A percentile compares a stretch with the other conserved stretches of the same genome.
Evolutionary conservation across 345 rosid genomes (phyloP).

Genomic region (Limnanthes douglasii): DNA sequence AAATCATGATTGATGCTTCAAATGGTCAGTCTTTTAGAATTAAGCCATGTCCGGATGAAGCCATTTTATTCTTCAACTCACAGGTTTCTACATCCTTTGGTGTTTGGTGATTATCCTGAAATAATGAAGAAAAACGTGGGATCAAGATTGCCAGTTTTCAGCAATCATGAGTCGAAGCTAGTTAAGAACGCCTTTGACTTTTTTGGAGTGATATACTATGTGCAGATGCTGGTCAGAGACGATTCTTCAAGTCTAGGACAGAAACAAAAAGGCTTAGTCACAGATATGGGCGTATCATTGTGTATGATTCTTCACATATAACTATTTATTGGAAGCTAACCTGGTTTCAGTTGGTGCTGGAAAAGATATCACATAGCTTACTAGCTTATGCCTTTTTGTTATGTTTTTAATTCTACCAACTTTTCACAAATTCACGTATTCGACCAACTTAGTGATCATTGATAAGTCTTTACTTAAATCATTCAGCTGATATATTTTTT

Average conservation of each 20-base stretch:
- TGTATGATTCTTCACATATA: no score
- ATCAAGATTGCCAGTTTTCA: slow-evolving; percentile 41
- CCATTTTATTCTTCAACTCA: not conserved
- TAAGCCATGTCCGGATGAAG: not conserved
- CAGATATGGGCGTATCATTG: slow-evolving; percentile 13
- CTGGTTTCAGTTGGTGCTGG: no score
- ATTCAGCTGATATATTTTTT: not conserved
- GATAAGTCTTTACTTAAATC: not conserved
- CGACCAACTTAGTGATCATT: no score
- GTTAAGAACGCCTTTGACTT: slow-evolving; percentile 39
- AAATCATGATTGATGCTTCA: not conserved
- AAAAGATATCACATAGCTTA: no score
- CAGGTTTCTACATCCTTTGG: slow-evolving; percentile 39
- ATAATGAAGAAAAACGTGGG: slow-evolving; percentile 34
- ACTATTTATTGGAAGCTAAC: no score
- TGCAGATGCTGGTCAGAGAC: slow-evolving; percentile 10
- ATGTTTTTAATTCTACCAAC: slow-evolving; percentile 2
- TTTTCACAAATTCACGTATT: not conserved
- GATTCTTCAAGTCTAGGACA: slow-evolving; percentile 11
- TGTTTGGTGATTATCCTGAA: slow-evolving; percentile 44
- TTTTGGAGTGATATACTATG: slow-evolving; percentile 27
- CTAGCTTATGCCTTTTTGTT: no score
- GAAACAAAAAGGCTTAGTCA: slow-evolving; percentile 13
- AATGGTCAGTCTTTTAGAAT: no score
- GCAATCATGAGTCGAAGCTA: slow-evolving; percentile 23